A percentile compares a stretch with the other conserved stretches of the same genome.
Conservation (phyloP, 78 protist genomes). For the Ministeria vibrans region DNA sequence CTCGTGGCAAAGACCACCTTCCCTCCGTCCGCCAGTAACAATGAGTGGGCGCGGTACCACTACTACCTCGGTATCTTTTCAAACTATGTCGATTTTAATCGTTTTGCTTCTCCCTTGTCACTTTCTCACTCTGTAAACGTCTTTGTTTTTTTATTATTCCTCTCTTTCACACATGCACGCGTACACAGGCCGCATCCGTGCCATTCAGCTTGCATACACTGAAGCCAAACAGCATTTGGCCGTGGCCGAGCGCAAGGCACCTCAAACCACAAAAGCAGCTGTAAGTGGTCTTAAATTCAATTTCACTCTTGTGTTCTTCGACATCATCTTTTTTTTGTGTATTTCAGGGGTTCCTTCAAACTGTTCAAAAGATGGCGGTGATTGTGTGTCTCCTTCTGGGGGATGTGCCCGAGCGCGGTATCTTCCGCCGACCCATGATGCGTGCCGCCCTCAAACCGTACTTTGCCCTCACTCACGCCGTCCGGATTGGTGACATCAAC, state of each 20-base stretch:
- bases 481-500: conserved; percentile 78
- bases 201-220: conserved; percentile 84
- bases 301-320: no score
- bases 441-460: conserved; percentile 73
- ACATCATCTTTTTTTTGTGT: no score
- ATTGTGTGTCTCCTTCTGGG: conserved; percentile 89
- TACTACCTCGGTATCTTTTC: conserved; percentile 64
- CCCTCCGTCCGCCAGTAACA: conserved; percentile 61
- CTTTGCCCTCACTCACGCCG: conserved; percentile 70
- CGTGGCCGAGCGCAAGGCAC: conserved; percentile 89
- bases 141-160: background rate
- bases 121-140: background rate
- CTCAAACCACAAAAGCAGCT: conserved; percentile 75
- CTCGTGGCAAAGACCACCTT: conserved; percentile 61
- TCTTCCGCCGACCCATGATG: conserved; percentile 60
- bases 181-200: conserved; percentile 71
- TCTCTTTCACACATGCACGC: background rate
- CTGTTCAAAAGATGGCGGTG: conserved; percentile 59
- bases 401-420: conserved; percentile 84
- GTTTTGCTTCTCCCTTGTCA: background rate
- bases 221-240: conserved; percentile 55
- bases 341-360: conserved; percentile 86
- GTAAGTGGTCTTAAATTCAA: no score
- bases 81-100: background rate
- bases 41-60: conserved; percentile 81